Percentiles rank a stretch among this genome's conserved stretches.
phyloP scores from a whole-genome alignment of 345 rosid species.

The Triadica sebifera region DNA sequence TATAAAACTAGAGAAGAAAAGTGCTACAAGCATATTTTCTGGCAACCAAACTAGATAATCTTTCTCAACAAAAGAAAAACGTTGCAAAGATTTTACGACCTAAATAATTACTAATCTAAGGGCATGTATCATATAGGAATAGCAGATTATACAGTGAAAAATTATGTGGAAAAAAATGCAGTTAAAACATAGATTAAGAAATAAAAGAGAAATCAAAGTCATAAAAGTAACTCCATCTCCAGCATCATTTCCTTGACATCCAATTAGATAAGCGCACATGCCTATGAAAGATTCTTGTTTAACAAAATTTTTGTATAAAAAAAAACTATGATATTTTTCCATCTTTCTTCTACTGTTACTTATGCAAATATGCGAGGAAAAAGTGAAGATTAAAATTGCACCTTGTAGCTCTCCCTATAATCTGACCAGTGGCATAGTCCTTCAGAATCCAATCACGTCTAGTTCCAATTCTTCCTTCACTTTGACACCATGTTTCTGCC shows the following conservation, averaged over 20 bases:
- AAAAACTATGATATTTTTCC: neutral
- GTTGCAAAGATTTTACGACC: too few species aligned
- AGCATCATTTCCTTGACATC: neutral
- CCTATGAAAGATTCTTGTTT: neutral
- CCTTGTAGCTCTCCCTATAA: conserved; percentile 96
- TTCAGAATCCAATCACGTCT: conserved; percentile 88
- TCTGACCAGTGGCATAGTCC: conserved; percentile 64
- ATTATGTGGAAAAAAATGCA: neutral
- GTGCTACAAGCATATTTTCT: neutral
- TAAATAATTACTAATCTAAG: neutral
- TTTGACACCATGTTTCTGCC: conserved; percentile 95
- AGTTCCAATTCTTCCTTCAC: conserved; percentile 93
- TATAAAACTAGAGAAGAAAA: conserved; percentile 1
- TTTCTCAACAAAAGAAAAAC: neutral
- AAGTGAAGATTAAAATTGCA: conserved; percentile 13
- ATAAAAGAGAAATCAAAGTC: neutral
- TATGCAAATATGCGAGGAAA: neutral
- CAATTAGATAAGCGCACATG: neutral
- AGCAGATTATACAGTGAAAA: neutral
- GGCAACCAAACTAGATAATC: neutral
- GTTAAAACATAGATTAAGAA: neutral
- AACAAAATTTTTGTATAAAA: neutral
- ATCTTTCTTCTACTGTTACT: neutral
- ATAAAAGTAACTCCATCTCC: too few species aligned
- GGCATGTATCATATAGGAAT: neutral